Percentiles rank a stretch among this genome's conserved stretches.
Evolutionary conservation across 140 eudicot genomes (phyloP).

Genomic region (Ambrosia hybrid): DNA sequence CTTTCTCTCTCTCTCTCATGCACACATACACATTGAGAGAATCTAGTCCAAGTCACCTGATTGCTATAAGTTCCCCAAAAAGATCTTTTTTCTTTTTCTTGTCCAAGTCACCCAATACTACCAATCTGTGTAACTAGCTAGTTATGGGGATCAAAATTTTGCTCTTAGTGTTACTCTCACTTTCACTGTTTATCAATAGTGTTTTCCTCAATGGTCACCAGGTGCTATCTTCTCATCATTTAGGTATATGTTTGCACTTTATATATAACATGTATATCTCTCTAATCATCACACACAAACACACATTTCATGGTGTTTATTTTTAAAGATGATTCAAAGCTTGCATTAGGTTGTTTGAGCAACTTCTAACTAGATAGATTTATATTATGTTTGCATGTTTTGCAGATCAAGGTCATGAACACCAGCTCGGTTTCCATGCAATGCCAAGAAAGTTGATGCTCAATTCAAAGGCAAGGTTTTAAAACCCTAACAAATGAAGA

Average conservation of each 20-base stretch:
- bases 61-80: slow-evolving; percentile 26
- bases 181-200: slow-evolving; percentile 22
- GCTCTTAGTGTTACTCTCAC: slow-evolving; percentile 25
- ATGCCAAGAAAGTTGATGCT: slow-evolving; percentile 34
- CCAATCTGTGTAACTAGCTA: slow-evolving; percentile 21
- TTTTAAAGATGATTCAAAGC: background rate
- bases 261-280: background rate
- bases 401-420: slow-evolving; percentile 27
- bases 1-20: slow-evolving; percentile 14
- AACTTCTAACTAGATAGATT: background rate
- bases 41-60: slow-evolving; percentile 35
- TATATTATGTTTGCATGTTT: slow-evolving; percentile 16
- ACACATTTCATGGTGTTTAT: slow-evolving; percentile 11
- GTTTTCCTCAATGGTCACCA: slow-evolving; percentile 32
- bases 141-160: slow-evolving; percentile 35
- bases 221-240: slow-evolving; percentile 18
- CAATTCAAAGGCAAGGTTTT: slow-evolving; percentile 21
- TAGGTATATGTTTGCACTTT: slow-evolving; percentile 29
- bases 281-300: background rate
- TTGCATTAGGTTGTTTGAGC: background rate
- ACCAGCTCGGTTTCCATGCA: slow-evolving; percentile 14
- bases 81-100: slow-evolving; percentile 26
- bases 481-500: background rate
- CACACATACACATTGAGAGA: slow-evolving; percentile 14
- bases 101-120: slow-evolving; percentile 6